Conservation (phyloP, 306 rosid genomes). For the Cicer arietinum region DNA sequence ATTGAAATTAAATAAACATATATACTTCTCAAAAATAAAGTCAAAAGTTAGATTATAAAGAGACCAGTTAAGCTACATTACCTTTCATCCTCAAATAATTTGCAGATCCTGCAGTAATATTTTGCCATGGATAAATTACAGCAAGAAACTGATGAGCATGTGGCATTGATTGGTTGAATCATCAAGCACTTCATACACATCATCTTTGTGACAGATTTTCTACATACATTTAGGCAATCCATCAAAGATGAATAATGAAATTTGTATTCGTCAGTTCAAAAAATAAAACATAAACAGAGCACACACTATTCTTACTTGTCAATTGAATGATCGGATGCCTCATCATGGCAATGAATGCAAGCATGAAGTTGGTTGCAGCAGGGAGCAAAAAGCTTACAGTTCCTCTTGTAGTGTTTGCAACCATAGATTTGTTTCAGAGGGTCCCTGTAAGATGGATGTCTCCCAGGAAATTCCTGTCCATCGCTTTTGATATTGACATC, state of each 20-base stretch:
- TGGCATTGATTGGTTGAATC: constrained; percentile 72
- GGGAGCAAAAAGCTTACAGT: constrained; percentile 80
- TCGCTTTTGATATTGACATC: constrained; percentile 49
- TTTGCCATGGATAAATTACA: constrained; percentile 77
- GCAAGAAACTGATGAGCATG: constrained; percentile 78
- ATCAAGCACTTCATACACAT: constrained; percentile 95
- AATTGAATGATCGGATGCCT: constrained; percentile 65
- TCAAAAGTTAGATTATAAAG: constrained; percentile 25
- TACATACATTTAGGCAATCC: constrained; percentile 50
- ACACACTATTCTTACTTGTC: constrained; percentile 65
- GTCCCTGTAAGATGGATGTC: constrained; percentile 77
- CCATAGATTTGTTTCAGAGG: constrained; percentile 65
- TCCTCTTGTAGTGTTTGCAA: constrained; percentile 93
- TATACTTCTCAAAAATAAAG: background rate
- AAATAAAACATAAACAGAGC: constrained; percentile 15
- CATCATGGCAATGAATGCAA: constrained; percentile 93
- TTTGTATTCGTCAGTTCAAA: constrained; percentile 3
- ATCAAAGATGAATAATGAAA: constrained; percentile 34
- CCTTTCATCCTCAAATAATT: constrained; percentile 85
- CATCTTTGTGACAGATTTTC: constrained; percentile 84
- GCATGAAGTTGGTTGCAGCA: constrained; percentile 88
- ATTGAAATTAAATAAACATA: constrained; percentile 16
- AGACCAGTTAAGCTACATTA: constrained; percentile 47
- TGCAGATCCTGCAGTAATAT: constrained; percentile 90
- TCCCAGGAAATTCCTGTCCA: constrained; percentile 68